phyloP scores from a whole-genome alignment of 306 rosid species.

The Geum urbanum region DNA sequence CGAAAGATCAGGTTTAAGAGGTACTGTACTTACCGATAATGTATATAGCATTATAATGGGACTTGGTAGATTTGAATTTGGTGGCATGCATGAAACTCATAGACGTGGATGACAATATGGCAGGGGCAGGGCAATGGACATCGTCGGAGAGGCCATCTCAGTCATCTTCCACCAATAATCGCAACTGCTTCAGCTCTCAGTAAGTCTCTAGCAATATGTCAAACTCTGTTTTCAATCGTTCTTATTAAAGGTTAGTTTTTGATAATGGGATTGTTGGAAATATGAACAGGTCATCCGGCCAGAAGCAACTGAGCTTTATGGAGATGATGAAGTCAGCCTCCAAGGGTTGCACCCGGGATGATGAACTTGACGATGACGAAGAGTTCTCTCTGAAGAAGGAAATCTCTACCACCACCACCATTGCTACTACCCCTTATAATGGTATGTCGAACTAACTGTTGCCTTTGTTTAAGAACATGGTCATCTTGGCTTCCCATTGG shows the following conservation, averaged over 20 bases:
- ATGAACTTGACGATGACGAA: conserved; percentile 64
- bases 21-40: conserved; percentile 26
- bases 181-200: conserved; percentile 71
- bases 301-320: conserved; percentile 71
- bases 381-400: conserved; percentile 63
- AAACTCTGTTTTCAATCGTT: not conserved
- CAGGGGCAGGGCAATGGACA: conserved; percentile 64
- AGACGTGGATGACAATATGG: not conserved
- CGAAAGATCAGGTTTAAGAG: conserved; percentile 45
- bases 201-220: conserved; percentile 37
- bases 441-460: conserved; percentile 31
- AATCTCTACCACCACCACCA: conserved; percentile 33
- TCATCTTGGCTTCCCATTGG: not conserved
- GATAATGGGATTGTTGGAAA: conserved; percentile 9
- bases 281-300: conserved; percentile 58
- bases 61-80: not conserved
- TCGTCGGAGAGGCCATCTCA: conserved; percentile 63
- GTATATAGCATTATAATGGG: too few species aligned
- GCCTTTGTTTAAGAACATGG: too few species aligned
- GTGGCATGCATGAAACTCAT: conserved; percentile 15
- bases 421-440: conserved; percentile 33
- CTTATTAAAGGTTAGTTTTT: conserved; percentile 1
- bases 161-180: conserved; percentile 65
- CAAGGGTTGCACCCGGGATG: conserved; percentile 53
- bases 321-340: conserved; percentile 90